Conservation (phyloP, 345 rosid genomes). For the Nephelium lappaceum region DNA sequence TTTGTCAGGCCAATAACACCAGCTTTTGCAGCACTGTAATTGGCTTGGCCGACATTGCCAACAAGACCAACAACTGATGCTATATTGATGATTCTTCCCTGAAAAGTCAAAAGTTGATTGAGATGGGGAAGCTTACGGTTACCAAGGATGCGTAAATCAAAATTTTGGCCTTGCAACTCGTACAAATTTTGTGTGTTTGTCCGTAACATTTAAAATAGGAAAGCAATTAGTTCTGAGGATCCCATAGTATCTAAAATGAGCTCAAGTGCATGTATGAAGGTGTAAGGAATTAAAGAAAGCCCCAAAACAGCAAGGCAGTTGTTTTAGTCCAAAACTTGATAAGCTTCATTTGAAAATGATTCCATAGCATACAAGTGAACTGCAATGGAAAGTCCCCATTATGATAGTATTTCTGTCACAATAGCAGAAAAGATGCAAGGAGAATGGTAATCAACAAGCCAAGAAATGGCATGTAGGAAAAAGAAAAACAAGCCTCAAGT, state of each 20-base stretch:
- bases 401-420: background rate
- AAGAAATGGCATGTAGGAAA: background rate
- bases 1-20: conserved; percentile 96
- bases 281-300: background rate
- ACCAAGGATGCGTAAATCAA: background rate
- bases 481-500: background rate
- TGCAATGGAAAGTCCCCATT: background rate
- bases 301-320: background rate
- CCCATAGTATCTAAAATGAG: background rate
- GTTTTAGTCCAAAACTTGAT: conserved; percentile 3
- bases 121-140: conserved; percentile 5
- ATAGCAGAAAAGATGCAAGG: conserved; percentile 2
- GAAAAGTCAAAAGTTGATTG: conserved; percentile 21
- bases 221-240: background rate
- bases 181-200: background rate
- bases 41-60: conserved; percentile 96
- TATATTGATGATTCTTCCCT: conserved; percentile 91
- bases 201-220: background rate
- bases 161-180: background rate
- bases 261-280: background rate
- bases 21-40: conserved; percentile 97
- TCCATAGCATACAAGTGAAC: background rate
- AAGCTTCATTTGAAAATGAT: background rate
- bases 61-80: conserved; percentile 95
- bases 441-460: conserved; percentile 3